Percentiles rank a stretch among this genome's conserved stretches.
These are phyloP conservation scores for Trypanosoma grayi DNA, from an alignment of 208 protist genomes.

Conservation along the genomic window DNA sequence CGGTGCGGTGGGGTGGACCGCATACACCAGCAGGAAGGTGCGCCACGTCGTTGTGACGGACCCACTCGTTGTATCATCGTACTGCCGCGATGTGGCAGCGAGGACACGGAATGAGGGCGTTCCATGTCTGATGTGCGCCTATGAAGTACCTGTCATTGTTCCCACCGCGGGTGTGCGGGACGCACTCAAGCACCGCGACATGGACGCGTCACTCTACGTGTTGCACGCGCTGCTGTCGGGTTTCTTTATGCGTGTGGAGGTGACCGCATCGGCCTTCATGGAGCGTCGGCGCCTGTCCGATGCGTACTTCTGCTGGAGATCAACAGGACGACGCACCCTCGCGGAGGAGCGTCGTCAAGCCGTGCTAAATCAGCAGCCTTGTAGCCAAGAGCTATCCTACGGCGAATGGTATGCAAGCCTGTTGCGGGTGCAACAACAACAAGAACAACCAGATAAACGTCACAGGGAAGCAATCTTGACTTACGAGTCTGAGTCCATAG, in stretches of 20 bases:
- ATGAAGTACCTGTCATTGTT: slow-evolving; percentile 6
- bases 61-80: slow-evolving; percentile 6
- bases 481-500: slow-evolving; percentile 7
- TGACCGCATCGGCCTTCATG: slow-evolving; percentile 12
- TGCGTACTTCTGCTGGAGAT: slow-evolving; percentile 4
- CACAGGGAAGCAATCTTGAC: slow-evolving; percentile 1
- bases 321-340: neutral
- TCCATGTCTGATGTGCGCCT: slow-evolving; percentile 16
- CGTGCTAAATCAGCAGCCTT: neutral
- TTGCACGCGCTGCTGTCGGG: slow-evolving; percentile 6
- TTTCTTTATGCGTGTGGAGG: slow-evolving; percentile 17
- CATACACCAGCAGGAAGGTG: slow-evolving; percentile 8
- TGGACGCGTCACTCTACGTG: slow-evolving; percentile 2
- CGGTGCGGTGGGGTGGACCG: neutral
- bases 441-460: too few species aligned
- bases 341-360: neutral
- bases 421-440: too few species aligned
- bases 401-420: slow-evolving; percentile 9
- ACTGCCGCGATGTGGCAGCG: neutral
- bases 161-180: slow-evolving; percentile 5
- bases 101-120: neutral
- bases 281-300: slow-evolving; percentile 14
- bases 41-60: slow-evolving; percentile 2
- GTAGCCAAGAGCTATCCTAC: neutral
- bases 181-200: neutral